Base-by-base conservation (phyloP, 1,284 basidiomycete species). In the Ganoderma leucocontextum region DNA sequence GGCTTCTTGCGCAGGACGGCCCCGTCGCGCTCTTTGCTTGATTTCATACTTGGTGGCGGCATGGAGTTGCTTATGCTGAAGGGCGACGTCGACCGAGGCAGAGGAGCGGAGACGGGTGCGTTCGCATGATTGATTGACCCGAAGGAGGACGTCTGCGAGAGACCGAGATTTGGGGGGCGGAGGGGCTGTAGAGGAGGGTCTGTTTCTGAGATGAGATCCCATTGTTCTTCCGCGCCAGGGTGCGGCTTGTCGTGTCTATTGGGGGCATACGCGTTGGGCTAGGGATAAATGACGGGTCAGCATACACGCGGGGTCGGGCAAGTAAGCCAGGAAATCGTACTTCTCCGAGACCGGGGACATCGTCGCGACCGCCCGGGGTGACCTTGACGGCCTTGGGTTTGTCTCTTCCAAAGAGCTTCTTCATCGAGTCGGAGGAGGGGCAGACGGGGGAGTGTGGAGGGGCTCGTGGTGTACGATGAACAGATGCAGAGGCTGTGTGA, bases 351-450 rank as follows among this genome's bases (percentile, higher is more conserved):
- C 79, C 77, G 63, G 74, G 62, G 68, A 68, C 70, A 65, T 75
- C 73, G 67, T 72, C 73, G 74, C 71, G n/a, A 68, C 78, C 71
- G 53, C 74, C 77, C 0, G 78, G 75, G 0, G 76, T 77, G 42
- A 78, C 75, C 68, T 78, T 83, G 7, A 78, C 68, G 6, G 75
- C 64, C 71, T 84, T 87, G 60, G 75, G 74, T 67, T 85, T 87
- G 73, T 86, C 86, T 63, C 85, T 79, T 41, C 78, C 79, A 62
- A 87, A 87, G 52, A 87, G 78, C 76, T 83, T 86, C 80, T 82
- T 86, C 86, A 87, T 87, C 60, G 70, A 36, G 66, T 44, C 58
- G 29, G 60, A 61, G 58, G 64, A 70, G 66, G 68, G 67, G 66
- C 47, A 22, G 47, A 22, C 47, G 47, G 47, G 52, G 62, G 53